phyloP scores from a whole-genome alignment of 225 moss, liverwort and hornwort genomes.

The Straminergon stramineum region DNA sequence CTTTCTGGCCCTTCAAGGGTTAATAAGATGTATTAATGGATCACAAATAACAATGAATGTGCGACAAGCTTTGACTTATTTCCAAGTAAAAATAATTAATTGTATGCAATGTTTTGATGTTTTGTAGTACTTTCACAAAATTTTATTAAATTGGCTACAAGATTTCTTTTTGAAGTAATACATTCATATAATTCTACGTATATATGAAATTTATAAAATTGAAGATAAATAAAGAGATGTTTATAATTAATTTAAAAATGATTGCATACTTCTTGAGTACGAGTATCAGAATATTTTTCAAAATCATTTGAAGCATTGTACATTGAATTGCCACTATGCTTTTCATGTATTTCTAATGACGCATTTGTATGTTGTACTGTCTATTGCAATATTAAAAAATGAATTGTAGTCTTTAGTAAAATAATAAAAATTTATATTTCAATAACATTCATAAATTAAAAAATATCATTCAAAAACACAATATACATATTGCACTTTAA shows the following conservation, averaged over 20 bases:
- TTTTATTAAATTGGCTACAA: neutral
- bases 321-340: neutral
- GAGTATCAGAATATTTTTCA: neutral
- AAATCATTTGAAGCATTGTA: neutral
- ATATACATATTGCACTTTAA: neutral
- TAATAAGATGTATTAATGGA: neutral
- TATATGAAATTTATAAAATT: neutral
- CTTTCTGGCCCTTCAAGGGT: no score
- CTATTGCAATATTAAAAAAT: neutral
- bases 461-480: neutral
- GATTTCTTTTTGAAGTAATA: neutral
- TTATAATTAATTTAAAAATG: neutral
- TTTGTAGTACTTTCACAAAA: no score
- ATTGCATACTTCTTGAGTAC: neutral
- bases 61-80: no score
- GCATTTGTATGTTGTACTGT: constrained; percentile 8
- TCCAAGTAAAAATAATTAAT: neutral
- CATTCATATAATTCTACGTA: neutral
- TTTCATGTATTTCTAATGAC: neutral
- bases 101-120: neutral
- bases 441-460: neutral
- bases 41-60: neutral
- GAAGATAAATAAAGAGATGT: no score
- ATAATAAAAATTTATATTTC: neutral
- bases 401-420: neutral